Evolutionary conservation across 108 stramenopile species (phyloP), one percentile per base, ranked within the genome.

Genomic region (Nannochloropsis salina): DNA sequence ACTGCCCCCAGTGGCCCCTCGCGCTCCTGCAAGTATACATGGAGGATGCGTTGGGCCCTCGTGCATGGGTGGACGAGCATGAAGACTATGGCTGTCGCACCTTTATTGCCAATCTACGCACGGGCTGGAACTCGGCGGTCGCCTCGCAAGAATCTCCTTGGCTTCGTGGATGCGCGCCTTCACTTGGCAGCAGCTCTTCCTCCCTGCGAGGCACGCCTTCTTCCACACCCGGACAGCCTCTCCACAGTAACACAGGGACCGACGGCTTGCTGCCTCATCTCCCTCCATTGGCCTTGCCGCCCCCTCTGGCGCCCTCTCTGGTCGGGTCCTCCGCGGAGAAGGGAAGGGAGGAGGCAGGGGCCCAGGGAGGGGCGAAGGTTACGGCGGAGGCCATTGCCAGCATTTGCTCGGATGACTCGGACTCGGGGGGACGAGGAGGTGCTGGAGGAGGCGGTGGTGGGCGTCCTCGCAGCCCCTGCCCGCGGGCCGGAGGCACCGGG

Each of bases 371-470:
- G 12, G 47, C 47, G 0, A 15, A n/a, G 61, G 8, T 1, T 74
- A n/a, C 20, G 20, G 20, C n/a, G 61, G 61, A 6, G 3, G 61
- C n/a, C 3, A 74, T 1, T n/a, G n/a, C 1, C 61, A 74, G 4
- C 8, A 74, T n/a, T 15, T n/a, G n/a, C n/a, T 74, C 61, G 20
- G 61, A 74, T 0, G 61, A 74, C n/a, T 74, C 61, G 20, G 61
- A 74, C n/a, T 74, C 61, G n/a, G 61, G 61, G 61, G 20, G 61
- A 74, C 15, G 61, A 74, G 61, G 61, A 74, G n/a, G 61, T 74
- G 61, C 61, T 74, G 61, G 61, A 74, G 61, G 61, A 74, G n/a
- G 61, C 61, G 15, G 61, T 74, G 6, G 61, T 74, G 20, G 61
- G 61, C 61, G 61, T 74, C 20, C 31, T 31, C 31, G 31, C 31